phyloP scores from a whole-genome alignment of 1,284 basidiomycete genomes.

The Cutaneotrichosporon sp. region DNA sequence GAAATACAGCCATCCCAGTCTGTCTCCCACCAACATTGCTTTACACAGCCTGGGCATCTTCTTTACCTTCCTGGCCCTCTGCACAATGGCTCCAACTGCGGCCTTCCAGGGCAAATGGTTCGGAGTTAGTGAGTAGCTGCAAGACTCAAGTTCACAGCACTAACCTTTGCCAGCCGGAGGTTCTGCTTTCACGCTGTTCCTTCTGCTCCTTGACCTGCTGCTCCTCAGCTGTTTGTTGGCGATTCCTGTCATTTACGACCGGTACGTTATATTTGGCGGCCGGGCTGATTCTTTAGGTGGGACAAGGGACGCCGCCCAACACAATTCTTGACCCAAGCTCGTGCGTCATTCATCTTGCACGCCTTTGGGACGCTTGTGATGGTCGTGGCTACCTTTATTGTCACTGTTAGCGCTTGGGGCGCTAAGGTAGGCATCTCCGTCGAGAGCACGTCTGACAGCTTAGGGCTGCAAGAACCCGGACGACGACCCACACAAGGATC shows the following conservation, averaged over 20 bases:
- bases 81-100: slow-evolving; percentile 78
- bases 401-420: slow-evolving; percentile 32
- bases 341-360: slow-evolving; percentile 73
- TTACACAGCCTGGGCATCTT: slow-evolving; percentile 51
- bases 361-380: slow-evolving; percentile 61
- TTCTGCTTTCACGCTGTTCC: slow-evolving; percentile 75
- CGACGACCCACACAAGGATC: slow-evolving; percentile 56
- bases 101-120: slow-evolving; percentile 80
- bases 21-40: slow-evolving; percentile 2
- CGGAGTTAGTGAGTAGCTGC: slow-evolving; percentile 65
- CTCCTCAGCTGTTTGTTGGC: slow-evolving; percentile 66
- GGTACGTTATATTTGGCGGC: too few species aligned
- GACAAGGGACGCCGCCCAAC: slow-evolving; percentile 70
- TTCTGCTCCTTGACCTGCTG: slow-evolving; percentile 67
- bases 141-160: neutral
- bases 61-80: slow-evolving; percentile 84
- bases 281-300: slow-evolving; percentile 50
- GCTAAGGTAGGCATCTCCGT: slow-evolving; percentile 17
- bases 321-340: slow-evolving; percentile 69
- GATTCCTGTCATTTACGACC: slow-evolving; percentile 76
- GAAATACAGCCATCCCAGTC: neutral
- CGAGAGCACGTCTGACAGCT: neutral
- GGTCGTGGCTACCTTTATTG: slow-evolving; percentile 63
- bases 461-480: slow-evolving; percentile 71
- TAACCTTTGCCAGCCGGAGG: slow-evolving; percentile 63